Conservation (phyloP, 2,329 filamentous ascomycete species). For the Colletotrichum chrysophilum region DNA sequence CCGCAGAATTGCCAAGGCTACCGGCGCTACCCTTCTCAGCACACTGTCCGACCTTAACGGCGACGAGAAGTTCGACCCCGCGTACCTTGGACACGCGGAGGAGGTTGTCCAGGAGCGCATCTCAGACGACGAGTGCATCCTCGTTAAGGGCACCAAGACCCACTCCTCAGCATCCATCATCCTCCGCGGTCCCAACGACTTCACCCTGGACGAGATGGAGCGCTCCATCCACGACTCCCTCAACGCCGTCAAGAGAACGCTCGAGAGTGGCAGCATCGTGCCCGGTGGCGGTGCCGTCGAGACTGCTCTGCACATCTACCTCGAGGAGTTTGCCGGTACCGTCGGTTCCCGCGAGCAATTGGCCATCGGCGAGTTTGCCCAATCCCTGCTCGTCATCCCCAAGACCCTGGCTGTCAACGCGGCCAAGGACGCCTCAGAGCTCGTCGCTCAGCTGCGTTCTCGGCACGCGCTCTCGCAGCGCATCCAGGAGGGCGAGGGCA, state of each 20-base stretch:
- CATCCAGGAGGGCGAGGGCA: conserved; percentile 82
- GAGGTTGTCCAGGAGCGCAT: conserved; percentile 98
- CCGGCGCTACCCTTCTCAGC: conserved; percentile 90
- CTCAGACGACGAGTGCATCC: conserved; percentile 97
- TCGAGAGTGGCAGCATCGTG: conserved; percentile 96
- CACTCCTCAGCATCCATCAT: conserved; percentile 96
- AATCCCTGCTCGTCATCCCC: conserved; percentile 90
- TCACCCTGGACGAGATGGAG: conserved; percentile 98
- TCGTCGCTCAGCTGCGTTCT: conserved; percentile 93
- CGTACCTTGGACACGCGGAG: conserved; percentile 88
- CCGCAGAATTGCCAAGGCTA: conserved; percentile 92
- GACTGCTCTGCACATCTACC: conserved; percentile 98
- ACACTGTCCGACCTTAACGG: conserved; percentile 96
- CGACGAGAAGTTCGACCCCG: conserved; percentile 93
- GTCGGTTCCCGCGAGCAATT: conserved; percentile 97
- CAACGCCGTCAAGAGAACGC: conserved; percentile 93
- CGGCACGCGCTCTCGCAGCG: conserved; percentile 94
- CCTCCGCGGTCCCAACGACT: conserved; percentile 94
- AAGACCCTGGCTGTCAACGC: conserved; percentile 98
- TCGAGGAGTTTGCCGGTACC: conserved; percentile 97
- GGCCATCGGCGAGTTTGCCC: conserved; percentile 96
- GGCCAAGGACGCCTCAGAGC: conserved; percentile 93
- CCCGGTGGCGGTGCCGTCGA: conserved; percentile 96
- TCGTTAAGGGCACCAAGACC: conserved; percentile 94
- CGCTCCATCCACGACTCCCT: conserved; percentile 96